These are phyloP conservation scores for Solanum piurae DNA, from an alignment of 257 asterid genomes.

Conservation along the genomic window DNA sequence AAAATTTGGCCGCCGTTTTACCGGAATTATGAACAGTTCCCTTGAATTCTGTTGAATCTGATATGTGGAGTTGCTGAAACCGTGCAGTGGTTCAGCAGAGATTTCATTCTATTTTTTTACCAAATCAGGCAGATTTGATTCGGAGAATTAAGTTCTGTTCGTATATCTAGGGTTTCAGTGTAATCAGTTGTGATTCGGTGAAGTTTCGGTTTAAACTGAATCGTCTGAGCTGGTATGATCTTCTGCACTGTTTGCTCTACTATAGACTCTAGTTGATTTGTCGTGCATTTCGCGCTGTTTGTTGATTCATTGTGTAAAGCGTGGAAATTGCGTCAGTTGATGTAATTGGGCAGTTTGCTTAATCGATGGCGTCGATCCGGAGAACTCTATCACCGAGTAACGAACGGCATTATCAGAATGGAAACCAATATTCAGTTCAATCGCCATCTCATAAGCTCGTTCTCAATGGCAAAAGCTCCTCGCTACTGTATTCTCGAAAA, in stretches of 20 bases:
- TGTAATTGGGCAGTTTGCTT: background rate
- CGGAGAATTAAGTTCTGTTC: background rate
- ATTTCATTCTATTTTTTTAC: background rate
- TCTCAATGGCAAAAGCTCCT: conserved; percentile 35
- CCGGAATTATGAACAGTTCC: background rate
- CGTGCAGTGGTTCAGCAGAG: background rate
- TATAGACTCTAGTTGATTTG: background rate
- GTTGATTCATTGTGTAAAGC: background rate
- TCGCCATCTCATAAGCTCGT: conserved; percentile 62
- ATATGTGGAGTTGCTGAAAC: background rate
- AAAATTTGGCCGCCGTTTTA: background rate
- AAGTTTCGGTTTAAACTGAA: background rate
- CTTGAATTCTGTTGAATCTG: background rate
- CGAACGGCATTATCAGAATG: conserved; percentile 66
- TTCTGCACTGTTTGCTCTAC: background rate
- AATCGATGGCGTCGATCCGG: conserved; percentile 83
- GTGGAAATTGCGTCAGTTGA: background rate
- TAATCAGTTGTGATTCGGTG: background rate
- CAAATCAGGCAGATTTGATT: background rate
- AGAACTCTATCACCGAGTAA: conserved; percentile 73
- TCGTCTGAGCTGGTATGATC: background rate
- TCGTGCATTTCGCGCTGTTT: background rate
- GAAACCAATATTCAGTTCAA: conserved; percentile 26
- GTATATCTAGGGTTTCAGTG: background rate
- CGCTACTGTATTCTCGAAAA: conserved; percentile 47